Evolutionary conservation across 805 yeast genomes (phyloP).

Genomic region (Diddensiella transvaalensis): DNA sequence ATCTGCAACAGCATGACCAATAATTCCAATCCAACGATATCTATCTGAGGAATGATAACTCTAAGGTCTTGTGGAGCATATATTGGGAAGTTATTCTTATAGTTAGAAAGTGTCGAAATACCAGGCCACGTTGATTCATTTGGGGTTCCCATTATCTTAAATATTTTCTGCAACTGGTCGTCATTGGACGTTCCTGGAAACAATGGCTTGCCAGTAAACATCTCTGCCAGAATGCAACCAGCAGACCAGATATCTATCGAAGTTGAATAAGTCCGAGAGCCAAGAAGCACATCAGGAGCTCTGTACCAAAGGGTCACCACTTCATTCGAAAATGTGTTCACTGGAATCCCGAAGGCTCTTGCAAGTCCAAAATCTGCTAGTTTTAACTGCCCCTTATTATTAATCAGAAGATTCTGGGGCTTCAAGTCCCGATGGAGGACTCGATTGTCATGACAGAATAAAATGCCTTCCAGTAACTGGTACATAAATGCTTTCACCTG

Average conservation of each 20-base stretch:
- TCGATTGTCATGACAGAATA: constrained; percentile 79
- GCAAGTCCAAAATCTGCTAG: constrained; percentile 97
- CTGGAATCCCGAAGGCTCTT: constrained; percentile 96
- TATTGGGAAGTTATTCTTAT: constrained; percentile 75
- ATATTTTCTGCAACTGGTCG: constrained; percentile 88
- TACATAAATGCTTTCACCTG: constrained; percentile 89
- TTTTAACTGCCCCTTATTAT: constrained; percentile 84
- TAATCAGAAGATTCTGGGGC: constrained; percentile 91
- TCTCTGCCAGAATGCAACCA: constrained; percentile 96
- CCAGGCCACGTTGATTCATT: constrained; percentile 97
- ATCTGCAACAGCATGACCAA: constrained; percentile 52
- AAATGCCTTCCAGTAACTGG: constrained; percentile 85
- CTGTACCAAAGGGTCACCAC: constrained; percentile 98
- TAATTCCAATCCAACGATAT: constrained; percentile 64
- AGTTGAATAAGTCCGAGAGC: constrained; percentile 92
- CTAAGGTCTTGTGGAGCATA: constrained; percentile 87
- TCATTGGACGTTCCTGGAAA: constrained; percentile 97
- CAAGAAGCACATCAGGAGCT: constrained; percentile 94
- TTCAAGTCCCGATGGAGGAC: constrained; percentile 83
- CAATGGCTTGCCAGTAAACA: constrained; percentile 96
- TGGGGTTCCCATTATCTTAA: constrained; percentile 94
- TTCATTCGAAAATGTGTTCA: constrained; percentile 94
- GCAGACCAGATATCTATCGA: constrained; percentile 99
- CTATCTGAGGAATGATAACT: constrained; percentile 62
- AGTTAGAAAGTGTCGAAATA: constrained; percentile 85